Percentiles rank a stretch among this genome's conserved stretches.
Evolutionary conservation across 192 early-diverging fungal species (phyloP).

Genomic region (Linderina pennispora): DNA sequence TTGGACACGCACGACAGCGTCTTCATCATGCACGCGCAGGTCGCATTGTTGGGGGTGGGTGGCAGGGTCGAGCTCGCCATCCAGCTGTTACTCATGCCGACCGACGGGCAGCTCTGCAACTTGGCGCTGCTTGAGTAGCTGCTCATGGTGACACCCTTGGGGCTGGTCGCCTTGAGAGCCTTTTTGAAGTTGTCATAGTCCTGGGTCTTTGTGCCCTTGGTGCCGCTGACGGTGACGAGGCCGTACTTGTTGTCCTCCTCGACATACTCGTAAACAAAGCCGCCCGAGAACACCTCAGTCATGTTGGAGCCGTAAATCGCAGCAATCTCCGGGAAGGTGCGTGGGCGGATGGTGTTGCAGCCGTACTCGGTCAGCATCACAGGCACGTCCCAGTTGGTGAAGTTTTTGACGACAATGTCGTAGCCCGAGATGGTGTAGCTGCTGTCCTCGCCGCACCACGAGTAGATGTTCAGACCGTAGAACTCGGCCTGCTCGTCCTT

Average conservation of each 20-base stretch:
- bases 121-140: conserved; percentile 40
- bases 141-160: conserved; percentile 52
- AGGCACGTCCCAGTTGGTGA: conserved; percentile 55
- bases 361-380: conserved; percentile 74
- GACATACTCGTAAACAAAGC: conserved; percentile 70
- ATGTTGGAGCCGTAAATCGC: conserved; percentile 66
- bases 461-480: conserved; percentile 69
- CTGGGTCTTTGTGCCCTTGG: conserved; percentile 28
- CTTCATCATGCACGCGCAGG: conserved; percentile 62
- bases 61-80: conserved; percentile 50
- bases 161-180: conserved; percentile 46
- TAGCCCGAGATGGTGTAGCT: conserved; percentile 65
- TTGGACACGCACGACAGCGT: conserved; percentile 48
- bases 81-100: conserved; percentile 47
- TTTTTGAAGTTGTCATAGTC: conserved; percentile 63
- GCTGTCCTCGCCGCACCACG: conserved; percentile 63
- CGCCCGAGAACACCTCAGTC: conserved; percentile 60
- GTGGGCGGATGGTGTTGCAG: conserved; percentile 61
- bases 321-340: conserved; percentile 61
- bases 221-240: conserved; percentile 52
- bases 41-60: conserved; percentile 55
- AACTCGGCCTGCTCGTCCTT: conserved; percentile 58
- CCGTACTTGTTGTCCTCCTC: conserved; percentile 74
- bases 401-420: conserved; percentile 54
- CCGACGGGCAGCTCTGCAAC: conserved; percentile 40